Base-by-base conservation (phyloP, 306 rosid genomes). In the Lathyrus oleraceus region DNA sequence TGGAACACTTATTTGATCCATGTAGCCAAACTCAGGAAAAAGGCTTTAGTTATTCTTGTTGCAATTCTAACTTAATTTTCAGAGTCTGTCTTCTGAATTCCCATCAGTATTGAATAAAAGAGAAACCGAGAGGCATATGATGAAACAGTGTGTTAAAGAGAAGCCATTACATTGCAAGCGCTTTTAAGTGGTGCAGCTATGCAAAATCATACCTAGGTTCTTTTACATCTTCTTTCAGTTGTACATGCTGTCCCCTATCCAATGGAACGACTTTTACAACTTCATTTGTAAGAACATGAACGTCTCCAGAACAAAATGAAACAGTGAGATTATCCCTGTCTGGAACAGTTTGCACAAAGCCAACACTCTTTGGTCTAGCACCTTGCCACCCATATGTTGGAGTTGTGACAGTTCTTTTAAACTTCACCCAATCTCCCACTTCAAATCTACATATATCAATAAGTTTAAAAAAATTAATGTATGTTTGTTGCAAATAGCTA, bases 181-280 rank as follows among this genome's bases (percentile, higher is more conserved):
- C 17, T 58, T 42, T 8, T 28, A 13, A 8, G 63, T 11, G 23
- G 13, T 64, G 58, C 61, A 61, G 54, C 21, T 28, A 60, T 12
- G 61, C 58, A 72, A 71, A 76, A 75, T 17, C 77, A 76, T 62
- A 90, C 97, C 92, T 94, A 61, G 99, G 97, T 81, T 94, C 99
- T 81, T 83, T 85, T 47, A 94, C 89, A 77, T 87, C 97, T 36
- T 76, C 85, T 79, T 87, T 94, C 53, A 94, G 88, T 76, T 91
- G 96, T 48, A 94, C 99, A 69, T 91, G 99, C 39, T 94, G 99
- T 47, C 97, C 99, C 84, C 97, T 85, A 79, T 94, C 99, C 52
- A 94, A 73, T 30, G 99, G 99, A 82, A 87, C 84, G 65, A 94
- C 91, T 84, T 94, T 94, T 75, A 91, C 78, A 84, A 94, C 96